Evolutionary conservation across 805 yeast genomes (phyloP).

Genomic region (Cyberlindnera euphorbiae): DNA sequence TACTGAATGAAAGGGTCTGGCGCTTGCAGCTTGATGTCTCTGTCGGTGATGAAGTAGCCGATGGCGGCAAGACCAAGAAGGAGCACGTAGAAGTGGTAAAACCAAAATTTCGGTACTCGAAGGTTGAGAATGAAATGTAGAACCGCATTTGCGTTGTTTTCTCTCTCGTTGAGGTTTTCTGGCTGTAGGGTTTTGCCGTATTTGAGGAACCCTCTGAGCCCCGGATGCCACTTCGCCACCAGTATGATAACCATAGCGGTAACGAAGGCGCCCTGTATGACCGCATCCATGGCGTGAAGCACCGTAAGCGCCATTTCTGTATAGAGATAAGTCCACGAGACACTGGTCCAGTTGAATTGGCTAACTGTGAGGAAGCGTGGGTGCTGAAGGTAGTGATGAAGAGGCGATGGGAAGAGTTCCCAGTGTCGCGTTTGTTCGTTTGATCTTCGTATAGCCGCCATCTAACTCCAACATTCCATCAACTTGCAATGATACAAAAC

Average conservation of each 20-base stretch:
- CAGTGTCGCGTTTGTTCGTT: too few species aligned
- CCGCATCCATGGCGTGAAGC: slow-evolving; percentile 11
- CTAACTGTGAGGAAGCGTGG: too few species aligned
- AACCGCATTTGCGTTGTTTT: slow-evolving; percentile 7
- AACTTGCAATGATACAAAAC: too few species aligned
- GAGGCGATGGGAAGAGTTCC: too few species aligned
- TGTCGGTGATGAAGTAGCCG: slow-evolving; percentile 17
- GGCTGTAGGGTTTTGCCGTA: slow-evolving; percentile 40
- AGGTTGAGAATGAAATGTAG: slow-evolving; percentile 22
- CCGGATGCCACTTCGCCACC: slow-evolving; percentile 29
- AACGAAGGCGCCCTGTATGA: too few species aligned
- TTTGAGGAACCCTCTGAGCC: slow-evolving; percentile 33
- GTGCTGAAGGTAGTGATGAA: too few species aligned
- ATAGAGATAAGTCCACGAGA: too few species aligned
- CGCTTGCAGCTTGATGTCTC: slow-evolving; percentile 4
- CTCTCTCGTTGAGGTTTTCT: slow-evolving; percentile 8
- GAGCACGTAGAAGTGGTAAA: slow-evolving; percentile 56
- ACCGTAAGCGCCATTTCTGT: slow-evolving; percentile 7
- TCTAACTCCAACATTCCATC: too few species aligned
- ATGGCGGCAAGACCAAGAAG: slow-evolving; percentile 26
- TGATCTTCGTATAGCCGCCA: too few species aligned
- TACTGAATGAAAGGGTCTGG: slow-evolving; percentile 5
- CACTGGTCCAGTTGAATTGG: too few species aligned
- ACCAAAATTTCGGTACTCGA: slow-evolving; percentile 60
- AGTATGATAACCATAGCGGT: slow-evolving; percentile 21